phyloP scores from a whole-genome alignment of 2,329 filamentous ascomycete species.

The Pseudogymnoascus sp. region DNA sequence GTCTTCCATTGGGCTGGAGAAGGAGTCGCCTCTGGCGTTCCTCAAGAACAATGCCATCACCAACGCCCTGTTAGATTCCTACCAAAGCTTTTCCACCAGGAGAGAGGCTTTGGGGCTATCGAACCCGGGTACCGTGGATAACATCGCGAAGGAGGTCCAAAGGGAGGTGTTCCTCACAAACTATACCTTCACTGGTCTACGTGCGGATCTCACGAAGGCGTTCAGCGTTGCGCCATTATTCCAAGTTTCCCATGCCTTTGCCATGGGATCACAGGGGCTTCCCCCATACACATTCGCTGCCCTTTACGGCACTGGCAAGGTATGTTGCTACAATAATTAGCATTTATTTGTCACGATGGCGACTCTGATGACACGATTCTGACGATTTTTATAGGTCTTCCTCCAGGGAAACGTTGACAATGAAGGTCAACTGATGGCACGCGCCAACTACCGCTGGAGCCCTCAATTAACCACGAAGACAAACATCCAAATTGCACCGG shows the following conservation, averaged over 20 bases:
- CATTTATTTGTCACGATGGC: neutral
- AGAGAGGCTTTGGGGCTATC: slow-evolving; percentile 79
- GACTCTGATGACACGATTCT: slow-evolving; percentile 13
- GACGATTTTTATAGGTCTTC: slow-evolving; percentile 57
- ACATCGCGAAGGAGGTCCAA: slow-evolving; percentile 82
- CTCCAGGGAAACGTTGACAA: slow-evolving; percentile 94
- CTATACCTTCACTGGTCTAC: slow-evolving; percentile 91
- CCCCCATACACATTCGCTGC: slow-evolving; percentile 93
- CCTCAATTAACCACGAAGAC: slow-evolving; percentile 75
- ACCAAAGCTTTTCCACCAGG: slow-evolving; percentile 73
- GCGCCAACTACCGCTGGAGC: slow-evolving; percentile 90
- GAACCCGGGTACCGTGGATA: slow-evolving; percentile 89
- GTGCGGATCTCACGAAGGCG: slow-evolving; percentile 92
- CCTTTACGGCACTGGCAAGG: slow-evolving; percentile 87
- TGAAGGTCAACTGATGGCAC: slow-evolving; percentile 74
- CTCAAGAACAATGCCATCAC: slow-evolving; percentile 67
- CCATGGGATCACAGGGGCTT: slow-evolving; percentile 80
- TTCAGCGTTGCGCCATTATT: slow-evolving; percentile 92
- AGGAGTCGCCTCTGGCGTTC: slow-evolving; percentile 50
- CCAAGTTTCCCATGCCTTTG: slow-evolving; percentile 94
- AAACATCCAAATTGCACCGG: slow-evolving; percentile 74
- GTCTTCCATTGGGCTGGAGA: slow-evolving; percentile 25
- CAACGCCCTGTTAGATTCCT: slow-evolving; percentile 63
- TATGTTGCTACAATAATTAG: slow-evolving; percentile 36
- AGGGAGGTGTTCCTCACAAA: slow-evolving; percentile 95